phyloP scores from a whole-genome alignment of 768 basidiomycete species.

The Butyriboletus loyo region DNA sequence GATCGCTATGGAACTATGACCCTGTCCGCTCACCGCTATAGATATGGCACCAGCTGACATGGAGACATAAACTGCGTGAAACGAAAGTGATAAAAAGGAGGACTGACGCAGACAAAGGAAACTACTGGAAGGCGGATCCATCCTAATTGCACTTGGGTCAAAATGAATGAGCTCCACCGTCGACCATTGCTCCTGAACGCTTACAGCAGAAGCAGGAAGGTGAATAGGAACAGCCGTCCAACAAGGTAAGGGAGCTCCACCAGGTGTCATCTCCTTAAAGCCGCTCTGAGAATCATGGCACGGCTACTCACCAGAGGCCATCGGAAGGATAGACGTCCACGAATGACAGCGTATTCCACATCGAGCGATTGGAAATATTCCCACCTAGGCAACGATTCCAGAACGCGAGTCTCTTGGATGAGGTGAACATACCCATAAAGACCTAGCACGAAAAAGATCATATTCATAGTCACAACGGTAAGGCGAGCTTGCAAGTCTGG shows the following conservation, averaged over 20 bases:
- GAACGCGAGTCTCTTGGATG: background rate
- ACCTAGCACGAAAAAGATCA: conserved; percentile 17
- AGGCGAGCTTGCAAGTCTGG: conserved; percentile 6
- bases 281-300: background rate
- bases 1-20: background rate
- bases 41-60: conserved; percentile 4
- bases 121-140: background rate
- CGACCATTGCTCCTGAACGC: background rate
- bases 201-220: conserved; percentile 18
- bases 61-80: background rate
- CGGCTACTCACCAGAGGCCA: conserved; percentile 24
- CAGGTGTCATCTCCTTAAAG: background rate
- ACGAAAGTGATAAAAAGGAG: background rate
- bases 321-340: conserved; percentile 20
- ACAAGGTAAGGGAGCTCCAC: conserved; percentile 24
- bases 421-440: conserved; percentile 21
- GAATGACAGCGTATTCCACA: conserved; percentile 24
- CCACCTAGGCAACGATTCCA: conserved; percentile 17
- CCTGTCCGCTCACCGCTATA: conserved; percentile 11
- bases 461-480: background rate
- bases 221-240: conserved; percentile 18
- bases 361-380: conserved; percentile 19
- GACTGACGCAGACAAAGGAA: conserved; percentile 21
- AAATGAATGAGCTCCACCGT: background rate
- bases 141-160: conserved; percentile 6